phyloP scores from a whole-genome alignment of 495 filamentous ascomycete species.

The Thozetella sp. region DNA sequence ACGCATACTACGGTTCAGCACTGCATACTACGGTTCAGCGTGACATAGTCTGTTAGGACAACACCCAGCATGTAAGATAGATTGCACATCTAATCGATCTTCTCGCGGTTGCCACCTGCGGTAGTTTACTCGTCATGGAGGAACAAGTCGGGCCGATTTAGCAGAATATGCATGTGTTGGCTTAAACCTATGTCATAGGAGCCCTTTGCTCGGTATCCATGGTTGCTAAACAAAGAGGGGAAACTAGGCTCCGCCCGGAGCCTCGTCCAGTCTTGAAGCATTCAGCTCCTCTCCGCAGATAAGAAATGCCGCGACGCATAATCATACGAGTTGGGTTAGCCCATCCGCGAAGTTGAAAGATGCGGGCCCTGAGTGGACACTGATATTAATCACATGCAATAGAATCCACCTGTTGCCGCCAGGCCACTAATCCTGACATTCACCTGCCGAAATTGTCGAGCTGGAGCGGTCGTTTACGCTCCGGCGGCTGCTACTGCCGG shows the following conservation, averaged over 20 bases:
- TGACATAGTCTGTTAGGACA: no score
- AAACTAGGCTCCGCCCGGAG: not conserved
- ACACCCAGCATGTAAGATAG: no score
- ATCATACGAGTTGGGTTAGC: not conserved
- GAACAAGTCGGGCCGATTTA: no score
- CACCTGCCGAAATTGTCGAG: not conserved
- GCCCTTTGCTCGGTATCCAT: no score
- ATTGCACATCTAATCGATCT: no score
- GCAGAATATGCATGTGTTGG: no score
- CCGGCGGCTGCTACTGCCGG: not conserved
- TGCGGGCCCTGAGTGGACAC: not conserved
- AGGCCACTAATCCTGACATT: not conserved
- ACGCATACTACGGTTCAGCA: no score
- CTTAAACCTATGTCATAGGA: no score
- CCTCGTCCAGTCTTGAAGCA: not conserved
- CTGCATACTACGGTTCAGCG: no score
- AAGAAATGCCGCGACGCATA: not conserved
- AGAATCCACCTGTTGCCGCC: not conserved
- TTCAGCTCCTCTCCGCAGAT: not conserved
- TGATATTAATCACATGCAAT: not conserved
- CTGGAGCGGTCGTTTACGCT: not conserved
- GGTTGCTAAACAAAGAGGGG: not conserved
- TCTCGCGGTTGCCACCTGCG: no score
- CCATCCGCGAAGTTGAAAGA: not conserved
- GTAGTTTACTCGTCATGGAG: no score